phyloP scores from a whole-genome alignment of 805 yeast species.

The Metschnikowia hibisci region DNA sequence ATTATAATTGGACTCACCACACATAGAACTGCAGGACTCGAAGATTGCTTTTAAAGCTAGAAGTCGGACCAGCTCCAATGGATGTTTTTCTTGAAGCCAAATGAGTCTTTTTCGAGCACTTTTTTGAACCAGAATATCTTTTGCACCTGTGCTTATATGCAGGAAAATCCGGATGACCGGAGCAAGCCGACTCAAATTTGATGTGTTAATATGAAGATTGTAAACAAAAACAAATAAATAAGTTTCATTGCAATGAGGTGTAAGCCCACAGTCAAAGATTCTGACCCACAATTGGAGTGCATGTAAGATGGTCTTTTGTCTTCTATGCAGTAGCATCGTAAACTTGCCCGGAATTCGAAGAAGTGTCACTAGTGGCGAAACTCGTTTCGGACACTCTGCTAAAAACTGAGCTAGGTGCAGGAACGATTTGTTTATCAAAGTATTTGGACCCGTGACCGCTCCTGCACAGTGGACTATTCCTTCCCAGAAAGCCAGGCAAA shows the following conservation, averaged over 20 bases:
- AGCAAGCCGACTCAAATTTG: constrained; percentile 34
- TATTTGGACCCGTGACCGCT: constrained; percentile 47
- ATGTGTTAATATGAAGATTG: constrained; percentile 54
- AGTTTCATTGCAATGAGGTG: constrained; percentile 29
- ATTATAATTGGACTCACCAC: background rate
- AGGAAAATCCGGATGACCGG: constrained; percentile 44
- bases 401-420: constrained; percentile 18
- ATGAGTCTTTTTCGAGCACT: constrained; percentile 19
- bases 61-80: constrained; percentile 27
- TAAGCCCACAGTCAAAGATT: constrained; percentile 37
- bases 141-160: constrained; percentile 22
- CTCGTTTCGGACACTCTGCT: background rate
- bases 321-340: constrained; percentile 14
- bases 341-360: constrained; percentile 17
- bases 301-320: constrained; percentile 21
- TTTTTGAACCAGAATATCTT: constrained; percentile 5
- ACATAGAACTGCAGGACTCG: constrained; percentile 26
- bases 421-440: constrained; percentile 42
- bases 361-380: constrained; percentile 16
- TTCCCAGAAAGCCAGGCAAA: constrained; percentile 42
- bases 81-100: constrained; percentile 31
- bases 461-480: constrained; percentile 57
- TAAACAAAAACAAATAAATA: constrained; percentile 45
- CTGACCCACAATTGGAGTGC: constrained; percentile 31
- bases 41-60: constrained; percentile 42